Evolutionary conservation across 176 grass and related monocot species (phyloP), one percentile per base, ranked within the genome.

Genomic region (Oryza brachyantha): DNA sequence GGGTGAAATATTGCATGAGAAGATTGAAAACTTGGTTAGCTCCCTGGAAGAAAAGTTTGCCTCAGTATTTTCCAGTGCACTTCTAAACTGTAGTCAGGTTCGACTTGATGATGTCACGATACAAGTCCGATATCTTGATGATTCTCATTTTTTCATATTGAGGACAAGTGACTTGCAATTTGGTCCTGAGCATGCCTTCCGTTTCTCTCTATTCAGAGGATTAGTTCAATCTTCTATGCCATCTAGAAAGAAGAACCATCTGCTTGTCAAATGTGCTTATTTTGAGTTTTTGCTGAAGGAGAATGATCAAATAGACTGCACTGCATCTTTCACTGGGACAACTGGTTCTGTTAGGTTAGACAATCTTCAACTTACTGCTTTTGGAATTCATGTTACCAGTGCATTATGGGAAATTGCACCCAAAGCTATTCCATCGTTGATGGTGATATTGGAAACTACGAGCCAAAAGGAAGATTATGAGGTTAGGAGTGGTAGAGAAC

Each of bases 221-320:
- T 79, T 96, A 48, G 52, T 90, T 62, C 71, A 78, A 29, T 89
- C 77, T 71, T 76, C 64, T 76, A 14, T 96, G 4, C 36, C 80
- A 78, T 86, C 78, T 14, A 79, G 70, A 69, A 89, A 66, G 70
- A 87, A 73, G 84, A 95, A 89, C 71, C 79, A 27, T 29, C 29
- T 87, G 77, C 48, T 55, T 92, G 81, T 92, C 80, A 77, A 58
- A 69, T 96, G 89, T 38, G 43, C 37, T 58, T 24, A 66, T 42
- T 73, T 96, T 82, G 86, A 90, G 22, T 87, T 92, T 63, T 41
- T 77, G 68, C 69, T 92, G 67, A 96, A 92, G 73, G 93, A 92
- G 58, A 85, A 96, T 54, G 74, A 76, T 70, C 61, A 9, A 43
- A 48, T 76, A 85, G 77, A 89, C 24, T 72, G 70, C 27, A 84